Conservation (phyloP, 2,329 filamentous ascomycete species). For the Cytospora chrysosperma region DNA sequence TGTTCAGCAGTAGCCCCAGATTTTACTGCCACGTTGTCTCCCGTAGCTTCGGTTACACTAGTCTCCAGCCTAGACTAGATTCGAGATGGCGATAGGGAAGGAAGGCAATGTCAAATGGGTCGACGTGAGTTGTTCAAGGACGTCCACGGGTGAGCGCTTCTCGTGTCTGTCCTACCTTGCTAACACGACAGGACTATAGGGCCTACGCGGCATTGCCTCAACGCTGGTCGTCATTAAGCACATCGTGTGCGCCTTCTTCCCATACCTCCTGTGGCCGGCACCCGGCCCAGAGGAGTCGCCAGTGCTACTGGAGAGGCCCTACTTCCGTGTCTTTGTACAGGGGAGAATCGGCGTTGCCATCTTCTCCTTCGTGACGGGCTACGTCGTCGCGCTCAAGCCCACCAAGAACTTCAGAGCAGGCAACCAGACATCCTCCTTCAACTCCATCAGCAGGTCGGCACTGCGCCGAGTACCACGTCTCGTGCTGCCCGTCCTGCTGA, state of each 20-base stretch:
- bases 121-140: conserved; percentile 18
- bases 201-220: conserved; percentile 25
- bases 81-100: conserved; percentile 28
- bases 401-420: conserved; percentile 21
- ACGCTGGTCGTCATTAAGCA: conserved; percentile 25
- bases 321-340: conserved; percentile 23
- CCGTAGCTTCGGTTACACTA: neutral
- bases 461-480: conserved; percentile 23
- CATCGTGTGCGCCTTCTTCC: conserved; percentile 22
- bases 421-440: conserved; percentile 23
- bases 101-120: conserved; percentile 26
- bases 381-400: conserved; percentile 22
- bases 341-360: conserved; percentile 25
- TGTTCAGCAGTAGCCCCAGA: no score
- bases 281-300: conserved; percentile 18
- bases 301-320: conserved; percentile 18
- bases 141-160: neutral
- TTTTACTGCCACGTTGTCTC: neutral
- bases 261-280: conserved; percentile 23
- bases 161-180: conserved; percentile 58
- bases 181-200: conserved; percentile 7
- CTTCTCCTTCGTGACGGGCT: conserved; percentile 25
- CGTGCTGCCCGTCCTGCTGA: conserved; percentile 21
- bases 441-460: conserved; percentile 24
- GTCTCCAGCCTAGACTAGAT: neutral